Base-by-base conservation (phyloP, 257 asterid genomes). In the Knoxia roxburghii region DNA sequence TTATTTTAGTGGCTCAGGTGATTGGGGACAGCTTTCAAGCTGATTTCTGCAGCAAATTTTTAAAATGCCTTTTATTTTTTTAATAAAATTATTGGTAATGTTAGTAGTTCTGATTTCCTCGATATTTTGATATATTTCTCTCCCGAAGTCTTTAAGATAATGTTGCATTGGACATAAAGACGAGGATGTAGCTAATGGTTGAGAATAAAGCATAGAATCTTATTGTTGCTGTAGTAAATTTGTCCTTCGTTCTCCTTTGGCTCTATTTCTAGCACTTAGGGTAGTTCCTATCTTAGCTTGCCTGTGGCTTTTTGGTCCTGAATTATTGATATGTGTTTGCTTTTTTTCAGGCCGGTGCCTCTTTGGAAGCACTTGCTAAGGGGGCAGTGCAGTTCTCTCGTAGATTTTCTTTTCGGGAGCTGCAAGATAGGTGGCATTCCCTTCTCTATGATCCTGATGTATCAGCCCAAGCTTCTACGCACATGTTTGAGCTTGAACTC, bases 351-450 rank as follows among this genome's bases (percentile, higher is more conserved):
- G 86, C 85, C 45, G 99, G 95, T 80, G 96, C 95, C 65, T 87
- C 97, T 20, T 67, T 94, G 75, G 95, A 94, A 82, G 87, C 99
- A 68, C 97, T 94, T 69, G 95, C 97, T 55, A 93, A 85, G 81
- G 99, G 97, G 23, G 97, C 95, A 45, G 87, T 87, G 23, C 88
- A 75, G 71, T 94, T 94, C 83, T 90, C 99, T 46, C 92, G 89
- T 68, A 79, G 84, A 83, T 90, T 76, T 71, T 82, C 93, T 63
- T 80, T 82, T 64, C 83, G 60, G 64, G 96, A 94, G 76, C 83
- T 88, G 76, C 87, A 69, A 61, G 86, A 83, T 70, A 83, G 96
- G 67, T 90, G 97, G 99, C 67, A 84, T 68, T 78, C 95, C 70
- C 96, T 94, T 80, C 92, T 94, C 43, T 88, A 88, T 69, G 96